phyloP scores from a whole-genome alignment of 805 yeast genomes.

The Torulaspora indica region DNA sequence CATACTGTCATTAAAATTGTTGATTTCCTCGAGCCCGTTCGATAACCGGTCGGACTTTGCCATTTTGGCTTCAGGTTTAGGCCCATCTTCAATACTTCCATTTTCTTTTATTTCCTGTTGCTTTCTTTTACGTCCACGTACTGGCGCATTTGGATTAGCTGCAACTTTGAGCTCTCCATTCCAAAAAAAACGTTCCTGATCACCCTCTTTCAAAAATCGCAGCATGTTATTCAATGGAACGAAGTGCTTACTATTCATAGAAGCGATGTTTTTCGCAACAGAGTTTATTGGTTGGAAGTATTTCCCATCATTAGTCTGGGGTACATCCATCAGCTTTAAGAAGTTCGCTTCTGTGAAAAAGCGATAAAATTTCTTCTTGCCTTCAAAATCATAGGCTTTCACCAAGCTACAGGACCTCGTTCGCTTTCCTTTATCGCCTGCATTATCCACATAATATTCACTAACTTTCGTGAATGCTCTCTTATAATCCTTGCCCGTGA shows the following conservation, averaged over 20 bases:
- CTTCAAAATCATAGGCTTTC: slow-evolving; percentile 65
- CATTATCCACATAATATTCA: slow-evolving; percentile 45
- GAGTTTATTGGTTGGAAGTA: neutral
- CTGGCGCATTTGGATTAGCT: slow-evolving; percentile 8
- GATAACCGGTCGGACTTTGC: neutral
- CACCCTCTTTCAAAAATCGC: slow-evolving; percentile 24
- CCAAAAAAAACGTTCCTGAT: slow-evolving; percentile 32
- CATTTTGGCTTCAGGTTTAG: neutral
- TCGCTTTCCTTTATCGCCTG: slow-evolving; percentile 33
- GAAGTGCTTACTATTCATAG: slow-evolving; percentile 26
- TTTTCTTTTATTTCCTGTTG: slow-evolving; percentile 3
- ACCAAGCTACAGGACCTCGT: slow-evolving; percentile 42
- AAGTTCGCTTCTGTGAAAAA: slow-evolving; percentile 48
- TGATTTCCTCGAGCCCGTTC: neutral
- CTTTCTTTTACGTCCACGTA: slow-evolving; percentile 19
- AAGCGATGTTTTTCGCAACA: slow-evolving; percentile 15
- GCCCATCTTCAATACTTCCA: neutral
- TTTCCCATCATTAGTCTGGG: neutral
- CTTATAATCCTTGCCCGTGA: slow-evolving; percentile 53
- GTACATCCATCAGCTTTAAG: slow-evolving; percentile 31
- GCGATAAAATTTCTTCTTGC: slow-evolving; percentile 67
- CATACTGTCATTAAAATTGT: neutral
- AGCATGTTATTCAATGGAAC: slow-evolving; percentile 30
- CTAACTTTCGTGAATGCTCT: slow-evolving; percentile 49
- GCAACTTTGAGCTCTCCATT: slow-evolving; percentile 31